These are phyloP conservation scores for Cucurbita argyrosperma DNA, from an alignment of 306 rosid species.

Conservation along the genomic window DNA sequence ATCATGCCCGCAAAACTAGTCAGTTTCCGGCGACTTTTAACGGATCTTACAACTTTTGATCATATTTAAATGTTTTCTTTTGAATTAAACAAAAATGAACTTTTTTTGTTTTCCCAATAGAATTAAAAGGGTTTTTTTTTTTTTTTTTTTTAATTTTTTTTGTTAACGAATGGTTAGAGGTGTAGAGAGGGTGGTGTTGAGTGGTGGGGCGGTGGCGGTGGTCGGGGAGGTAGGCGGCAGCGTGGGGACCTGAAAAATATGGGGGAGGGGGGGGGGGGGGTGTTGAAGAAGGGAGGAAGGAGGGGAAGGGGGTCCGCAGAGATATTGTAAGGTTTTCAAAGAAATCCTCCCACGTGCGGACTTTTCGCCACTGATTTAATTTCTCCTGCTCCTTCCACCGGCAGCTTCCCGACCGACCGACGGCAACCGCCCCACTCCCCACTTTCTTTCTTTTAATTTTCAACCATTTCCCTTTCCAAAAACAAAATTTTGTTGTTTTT, in stretches of 20 bases:
- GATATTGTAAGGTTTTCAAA: neutral
- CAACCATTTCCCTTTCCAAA: neutral
- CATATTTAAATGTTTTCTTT: no score
- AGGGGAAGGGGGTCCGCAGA: neutral
- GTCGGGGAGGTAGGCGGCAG: conserved; percentile 5
- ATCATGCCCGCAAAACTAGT: no score
- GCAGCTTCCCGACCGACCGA: neutral
- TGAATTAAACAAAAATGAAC: no score
- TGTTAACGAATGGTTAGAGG: neutral
- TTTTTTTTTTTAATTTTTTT: no score
- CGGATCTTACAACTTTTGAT: no score
- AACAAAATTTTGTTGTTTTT: neutral
- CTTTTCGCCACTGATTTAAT: neutral
- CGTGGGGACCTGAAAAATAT: neutral
- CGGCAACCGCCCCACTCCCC: neutral
- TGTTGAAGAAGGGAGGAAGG: neutral
- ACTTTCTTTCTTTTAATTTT: neutral
- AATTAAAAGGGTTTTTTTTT: no score
- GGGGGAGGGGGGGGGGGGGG: neutral
- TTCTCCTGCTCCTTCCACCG: neutral
- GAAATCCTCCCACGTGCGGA: neutral
- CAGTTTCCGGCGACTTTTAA: no score
- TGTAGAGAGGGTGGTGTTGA: no score
- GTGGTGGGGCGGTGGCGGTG: conserved; percentile 3
- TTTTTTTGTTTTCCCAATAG: no score